Percentiles rank a stretch among this genome's conserved stretches.
phyloP scores from a whole-genome alignment of 352 stramenopile genomes.

The Thraustochytrium striatum region DNA sequence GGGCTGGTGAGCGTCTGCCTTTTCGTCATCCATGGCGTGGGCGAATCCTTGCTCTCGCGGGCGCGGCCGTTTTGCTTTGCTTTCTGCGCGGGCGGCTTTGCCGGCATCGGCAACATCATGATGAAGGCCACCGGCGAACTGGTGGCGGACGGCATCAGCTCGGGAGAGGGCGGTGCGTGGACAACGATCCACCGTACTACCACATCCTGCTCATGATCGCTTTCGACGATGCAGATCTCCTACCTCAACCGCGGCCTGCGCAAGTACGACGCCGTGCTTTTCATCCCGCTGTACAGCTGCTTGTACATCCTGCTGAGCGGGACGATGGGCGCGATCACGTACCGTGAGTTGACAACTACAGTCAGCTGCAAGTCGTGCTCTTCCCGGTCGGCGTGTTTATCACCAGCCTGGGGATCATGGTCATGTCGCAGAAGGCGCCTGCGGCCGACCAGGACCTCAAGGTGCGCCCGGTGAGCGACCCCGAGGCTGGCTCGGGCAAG shows the following conservation, averaged over 20 bases:
- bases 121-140: slow-evolving; percentile 42
- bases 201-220: not conserved
- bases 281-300: not conserved
- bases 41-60: not conserved
- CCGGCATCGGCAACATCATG: slow-evolving; percentile 28
- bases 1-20: not conserved
- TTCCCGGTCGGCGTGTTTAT: not conserved
- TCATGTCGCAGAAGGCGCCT: not conserved
- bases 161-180: not conserved
- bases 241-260: not conserved
- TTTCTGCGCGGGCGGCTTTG: slow-evolving; percentile 44
- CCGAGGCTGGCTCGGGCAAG: too few species aligned
- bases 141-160: not conserved
- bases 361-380: not conserved
- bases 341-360: not conserved
- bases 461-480: too few species aligned
- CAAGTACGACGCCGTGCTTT: not conserved
- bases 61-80: not conserved
- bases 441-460: not conserved
- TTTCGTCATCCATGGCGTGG: not conserved
- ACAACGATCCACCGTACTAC: not conserved
- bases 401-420: not conserved
- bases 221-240: not conserved
- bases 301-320: not conserved
- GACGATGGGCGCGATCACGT: not conserved